Base-by-base conservation (phyloP, 305 asterid genomes). In the Rubia balearica region DNA sequence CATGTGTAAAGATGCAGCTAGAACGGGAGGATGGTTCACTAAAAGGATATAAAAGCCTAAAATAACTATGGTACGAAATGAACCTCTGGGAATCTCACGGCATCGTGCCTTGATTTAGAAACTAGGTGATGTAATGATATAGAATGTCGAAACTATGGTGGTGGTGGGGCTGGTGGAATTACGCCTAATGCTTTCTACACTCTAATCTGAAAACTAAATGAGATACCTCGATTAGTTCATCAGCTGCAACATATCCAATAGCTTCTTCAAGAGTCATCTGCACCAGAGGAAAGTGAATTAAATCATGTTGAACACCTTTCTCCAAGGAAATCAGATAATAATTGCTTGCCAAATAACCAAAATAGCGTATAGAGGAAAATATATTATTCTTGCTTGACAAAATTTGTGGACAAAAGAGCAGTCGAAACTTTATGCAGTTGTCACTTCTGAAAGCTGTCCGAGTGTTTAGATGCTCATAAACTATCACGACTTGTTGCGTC, bases 251-350 rank as follows among this genome's bases (percentile, higher is more conserved):
- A 55, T 91, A 91, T 68, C 98, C 99, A 69, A 91, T 95, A 51
- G 99, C 99, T 84, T 95, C 99, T 81, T 95, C 99, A 16, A 95
- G 96, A 55, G 87, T 81, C 78, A 95, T 88, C 99, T 95, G 89
- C 82, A 72, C 53, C 71, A 70, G 71, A 22, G 48, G 16, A 22
- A 10, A 57, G 8, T 7, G 10, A 36, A 57, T 9, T 6, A 17
- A 48, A 70, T 16, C 43, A 41, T 3, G 27, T 9, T 16, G 67
- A 11, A 36, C 24, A 16, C 3, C 22, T 62, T 62, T 17, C 24
- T 62, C 6, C 3, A 7, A 8, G 12, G 14, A 22, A 21, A 57
- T 55, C 17, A 16, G 70, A 27, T 27, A 27, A 49, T 40, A 22
- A 17, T 24, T 49, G 57, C 57, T 22, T 64, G 55, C 22, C 3